Conservation (phyloP, 495 filamentous ascomycete species). For the Hyaloscypha finlandica region DNA sequence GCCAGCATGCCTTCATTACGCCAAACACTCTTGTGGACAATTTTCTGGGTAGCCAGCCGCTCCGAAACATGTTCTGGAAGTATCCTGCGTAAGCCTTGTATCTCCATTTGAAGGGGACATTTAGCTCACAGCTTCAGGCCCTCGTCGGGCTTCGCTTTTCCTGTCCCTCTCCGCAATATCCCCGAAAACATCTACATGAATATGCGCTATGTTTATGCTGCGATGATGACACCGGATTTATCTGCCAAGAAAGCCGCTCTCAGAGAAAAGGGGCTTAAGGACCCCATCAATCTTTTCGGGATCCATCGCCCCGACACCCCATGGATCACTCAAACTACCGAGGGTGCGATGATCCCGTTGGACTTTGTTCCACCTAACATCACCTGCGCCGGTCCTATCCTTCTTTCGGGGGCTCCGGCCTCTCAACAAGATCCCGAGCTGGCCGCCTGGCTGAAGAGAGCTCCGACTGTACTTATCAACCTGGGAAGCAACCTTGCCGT, state of each 20-base stretch:
- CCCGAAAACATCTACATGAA: conserved; percentile 45
- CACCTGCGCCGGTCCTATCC: conserved; percentile 4
- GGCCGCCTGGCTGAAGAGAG: conserved; percentile 44
- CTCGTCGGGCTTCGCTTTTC: conserved; percentile 45
- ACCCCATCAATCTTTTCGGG: conserved; percentile 15
- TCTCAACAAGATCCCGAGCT: conserved; percentile 45
- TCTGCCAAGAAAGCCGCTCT: conserved; percentile 1
- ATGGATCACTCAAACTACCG: conserved; percentile 39
- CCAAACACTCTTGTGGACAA: conserved; percentile 43
- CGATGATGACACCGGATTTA: neutral
- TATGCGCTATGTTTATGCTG: conserved; percentile 8
- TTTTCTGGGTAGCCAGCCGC: conserved; percentile 43
- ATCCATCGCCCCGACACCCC: conserved; percentile 37
- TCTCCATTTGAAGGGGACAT: too few species aligned
- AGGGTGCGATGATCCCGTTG: conserved; percentile 47
- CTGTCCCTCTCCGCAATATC: conserved; percentile 43
- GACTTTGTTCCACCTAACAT: conserved; percentile 28
- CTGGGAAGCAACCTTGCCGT: conserved; percentile 44
- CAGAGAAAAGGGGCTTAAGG: conserved; percentile 13
- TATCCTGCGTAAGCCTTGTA: conserved; percentile 19
- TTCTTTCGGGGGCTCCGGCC: conserved; percentile 27
- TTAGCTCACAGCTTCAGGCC: neutral
- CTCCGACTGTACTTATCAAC: conserved; percentile 51
- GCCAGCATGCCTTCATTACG: conserved; percentile 38
- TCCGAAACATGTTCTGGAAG: conserved; percentile 35